phyloP scores from a whole-genome alignment of 179 eudicot species.

The Beta lomatogona region DNA sequence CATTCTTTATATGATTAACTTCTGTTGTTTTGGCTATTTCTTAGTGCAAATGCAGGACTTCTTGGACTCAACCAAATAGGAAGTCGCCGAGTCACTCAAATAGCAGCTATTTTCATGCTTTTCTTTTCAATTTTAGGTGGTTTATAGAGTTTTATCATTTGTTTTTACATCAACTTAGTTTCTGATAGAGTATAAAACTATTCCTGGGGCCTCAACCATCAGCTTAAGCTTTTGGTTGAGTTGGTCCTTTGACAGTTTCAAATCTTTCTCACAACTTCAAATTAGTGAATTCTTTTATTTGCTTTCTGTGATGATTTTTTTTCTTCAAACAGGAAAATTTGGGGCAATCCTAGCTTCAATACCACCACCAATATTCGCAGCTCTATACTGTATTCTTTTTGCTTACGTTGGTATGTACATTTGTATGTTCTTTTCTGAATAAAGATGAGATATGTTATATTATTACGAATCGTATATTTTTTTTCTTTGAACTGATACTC shows the following conservation, averaged over 20 bases:
- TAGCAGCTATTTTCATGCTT: slow-evolving; percentile 50
- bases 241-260: too few species aligned
- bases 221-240: too few species aligned
- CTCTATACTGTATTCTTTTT: slow-evolving; percentile 71
- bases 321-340: slow-evolving; percentile 61
- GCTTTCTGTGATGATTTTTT: too few species aligned
- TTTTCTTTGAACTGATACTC: too few species aligned
- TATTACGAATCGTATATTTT: too few species aligned
- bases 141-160: neutral
- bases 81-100: slow-evolving; percentile 50
- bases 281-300: neutral
- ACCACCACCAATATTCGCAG: slow-evolving; percentile 81
- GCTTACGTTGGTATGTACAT: slow-evolving; percentile 62
- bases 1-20: neutral
- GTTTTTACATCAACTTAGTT: neutral
- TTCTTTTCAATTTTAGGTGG: slow-evolving; percentile 50
- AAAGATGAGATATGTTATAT: too few species aligned
- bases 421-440: too few species aligned
- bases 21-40: slow-evolving; percentile 2
- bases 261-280: neutral
- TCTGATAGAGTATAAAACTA: too few species aligned
- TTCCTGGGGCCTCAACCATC: too few species aligned
- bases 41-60: slow-evolving; percentile 51
- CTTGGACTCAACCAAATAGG: slow-evolving; percentile 49
- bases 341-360: slow-evolving; percentile 88